phyloP scores from a whole-genome alignment of 2,329 filamentous ascomycete genomes.

The Colletotrichum falcatum region DNA sequence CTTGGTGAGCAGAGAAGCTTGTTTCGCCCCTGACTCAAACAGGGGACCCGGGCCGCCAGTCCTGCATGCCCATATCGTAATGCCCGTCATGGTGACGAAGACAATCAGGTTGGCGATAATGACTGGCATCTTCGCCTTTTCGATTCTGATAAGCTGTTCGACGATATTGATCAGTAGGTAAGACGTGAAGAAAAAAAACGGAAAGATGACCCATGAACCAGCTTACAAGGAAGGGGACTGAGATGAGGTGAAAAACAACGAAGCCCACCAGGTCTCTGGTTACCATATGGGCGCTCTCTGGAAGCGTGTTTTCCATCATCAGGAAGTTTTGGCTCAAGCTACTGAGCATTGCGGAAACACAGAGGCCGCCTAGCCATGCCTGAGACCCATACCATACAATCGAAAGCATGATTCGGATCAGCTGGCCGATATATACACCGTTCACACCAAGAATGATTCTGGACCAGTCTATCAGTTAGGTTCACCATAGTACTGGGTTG shows the following conservation, averaged over 20 bases:
- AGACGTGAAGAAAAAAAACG: too few species aligned
- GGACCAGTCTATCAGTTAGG: neutral
- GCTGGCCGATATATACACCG: constrained; percentile 54
- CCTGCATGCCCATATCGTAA: constrained; percentile 61
- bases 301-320: constrained; percentile 59
- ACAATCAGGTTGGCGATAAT: constrained; percentile 57
- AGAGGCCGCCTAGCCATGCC: constrained; percentile 45
- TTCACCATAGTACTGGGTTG: neutral
- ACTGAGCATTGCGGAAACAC: constrained; percentile 53
- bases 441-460: constrained; percentile 50
- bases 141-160: constrained; percentile 54
- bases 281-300: constrained; percentile 51
- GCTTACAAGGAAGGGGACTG: constrained; percentile 58
- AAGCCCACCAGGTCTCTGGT: constrained; percentile 61
- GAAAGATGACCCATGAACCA: neutral
- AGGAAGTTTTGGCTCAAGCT: constrained; percentile 60
- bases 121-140: constrained; percentile 62
- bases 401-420: constrained; percentile 55
- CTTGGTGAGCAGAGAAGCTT: constrained; percentile 40
- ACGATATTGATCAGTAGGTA: neutral
- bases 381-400: constrained; percentile 56
- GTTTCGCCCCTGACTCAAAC: constrained; percentile 48
- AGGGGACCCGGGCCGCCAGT: constrained; percentile 58
- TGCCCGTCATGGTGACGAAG: constrained; percentile 58
- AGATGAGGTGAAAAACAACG: constrained; percentile 63